Base-by-base conservation (phyloP, 108 stramenopile species). In the Thalassiosira profunda region DNA sequence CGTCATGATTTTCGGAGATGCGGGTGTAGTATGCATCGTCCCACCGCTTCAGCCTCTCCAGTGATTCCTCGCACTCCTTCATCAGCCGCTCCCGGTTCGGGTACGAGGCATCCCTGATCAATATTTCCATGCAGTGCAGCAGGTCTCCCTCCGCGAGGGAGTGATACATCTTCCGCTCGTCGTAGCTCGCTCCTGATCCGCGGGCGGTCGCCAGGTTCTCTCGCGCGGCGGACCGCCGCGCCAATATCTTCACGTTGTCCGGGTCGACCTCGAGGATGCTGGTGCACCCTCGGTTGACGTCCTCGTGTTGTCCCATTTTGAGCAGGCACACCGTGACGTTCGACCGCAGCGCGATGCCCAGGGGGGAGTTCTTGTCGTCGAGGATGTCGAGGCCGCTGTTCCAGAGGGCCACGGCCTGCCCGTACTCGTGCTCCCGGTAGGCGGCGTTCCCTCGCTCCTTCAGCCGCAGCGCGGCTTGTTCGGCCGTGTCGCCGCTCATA, bases 121-220 rank as follows among this genome's bases (percentile, higher is more conserved):
- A 51, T n/a, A 20, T 26, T 29, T 51, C 46, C 8, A 47, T 47
- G 25, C 46, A 47, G 23, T 21, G 2, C 11, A 10, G 23, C 46
- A 47, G 23, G 25, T 47, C 46, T 24, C 25, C 46, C 46, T 24
- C 46, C 9, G 46, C 46, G 28, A 33, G 18, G 25, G 28, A 15
- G 7, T 51, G 49, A 26, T 18, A 28, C 23, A 33, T n/a, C 30
- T 51, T 51, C 3, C 49, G 49, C 49, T 51, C 14, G 14, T 20
- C 17, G 7, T 33, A 51, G 4, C 31, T 51, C n/a, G 49, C 49
- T 33, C 14, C 14, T 18, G 49, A 23, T 23, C 49, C 49, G 5
- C 49, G 49, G 7, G n/a, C 30, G 23, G 2, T 24, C 31, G 49
- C 49, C 28, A 51, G 49, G n/a, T 51, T 51, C 30, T 51, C 49